A percentile compares a stretch with the other conserved stretches of the same genome.
phyloP scores from a whole-genome alignment of 1,284 basidiomycete genomes.

The Microstroma glucosiphilum region DNA sequence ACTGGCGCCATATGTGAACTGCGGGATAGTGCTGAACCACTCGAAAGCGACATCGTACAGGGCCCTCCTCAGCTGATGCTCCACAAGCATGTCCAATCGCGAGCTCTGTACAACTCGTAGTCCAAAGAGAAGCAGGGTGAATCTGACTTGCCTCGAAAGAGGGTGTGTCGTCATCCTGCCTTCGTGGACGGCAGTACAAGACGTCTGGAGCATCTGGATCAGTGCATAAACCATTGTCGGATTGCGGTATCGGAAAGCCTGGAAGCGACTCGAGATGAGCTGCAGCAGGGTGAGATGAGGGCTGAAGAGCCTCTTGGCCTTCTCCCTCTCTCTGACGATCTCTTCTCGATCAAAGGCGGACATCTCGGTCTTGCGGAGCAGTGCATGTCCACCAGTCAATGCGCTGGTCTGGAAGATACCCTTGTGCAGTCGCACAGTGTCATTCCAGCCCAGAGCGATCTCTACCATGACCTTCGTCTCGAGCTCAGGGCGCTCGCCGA shows the following conservation, averaged over 20 bases:
- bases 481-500: constrained; percentile 73
- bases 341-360: constrained; percentile 80
- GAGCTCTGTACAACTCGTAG: constrained; percentile 87
- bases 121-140: constrained; percentile 82
- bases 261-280: constrained; percentile 84
- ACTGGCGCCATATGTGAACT: constrained; percentile 87
- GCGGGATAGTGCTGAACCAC: constrained; percentile 66
- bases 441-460: constrained; percentile 78
- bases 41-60: constrained; percentile 75
- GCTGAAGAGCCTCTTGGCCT: constrained; percentile 62
- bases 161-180: constrained; percentile 69
- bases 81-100: constrained; percentile 74
- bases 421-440: constrained; percentile 68
- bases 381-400: constrained; percentile 67
- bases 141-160: constrained; percentile 78
- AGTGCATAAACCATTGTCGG: constrained; percentile 78
- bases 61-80: constrained; percentile 68
- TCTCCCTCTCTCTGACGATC: constrained; percentile 67
- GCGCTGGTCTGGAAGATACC: constrained; percentile 54
- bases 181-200: constrained; percentile 25
- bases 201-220: constrained; percentile 71
- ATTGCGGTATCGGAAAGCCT: constrained; percentile 83
- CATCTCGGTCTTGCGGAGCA: constrained; percentile 78
- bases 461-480: constrained; percentile 75
- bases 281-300: constrained; percentile 81